Percentiles rank a stretch among this genome's conserved stretches.
phyloP scores from a whole-genome alignment of 495 filamentous ascomycete species.

The Margaritispora aquatica region DNA sequence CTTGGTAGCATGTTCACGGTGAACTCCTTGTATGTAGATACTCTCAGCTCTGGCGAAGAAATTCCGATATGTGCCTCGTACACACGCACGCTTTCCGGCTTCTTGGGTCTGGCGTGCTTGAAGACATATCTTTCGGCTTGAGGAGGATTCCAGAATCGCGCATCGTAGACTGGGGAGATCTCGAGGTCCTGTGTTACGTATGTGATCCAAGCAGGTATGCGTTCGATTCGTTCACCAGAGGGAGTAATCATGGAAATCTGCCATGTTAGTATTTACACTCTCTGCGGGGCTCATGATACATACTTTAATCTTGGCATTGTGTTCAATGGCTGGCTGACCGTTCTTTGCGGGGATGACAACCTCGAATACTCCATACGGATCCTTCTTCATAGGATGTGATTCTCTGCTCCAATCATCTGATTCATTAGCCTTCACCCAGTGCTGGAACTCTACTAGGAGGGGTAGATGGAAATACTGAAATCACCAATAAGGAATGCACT shows the following conservation, averaged over 20 bases:
- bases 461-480: constrained; percentile 59
- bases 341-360: constrained; percentile 68
- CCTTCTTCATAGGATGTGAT: constrained; percentile 78
- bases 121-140: constrained; percentile 67
- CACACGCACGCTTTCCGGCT: constrained; percentile 79
- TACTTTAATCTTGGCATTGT: constrained; percentile 94
- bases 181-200: constrained; percentile 88
- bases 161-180: constrained; percentile 87
- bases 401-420: constrained; percentile 82
- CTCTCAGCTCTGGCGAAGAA: constrained; percentile 80
- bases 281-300: constrained; percentile 8
- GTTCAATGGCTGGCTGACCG: constrained; percentile 74
- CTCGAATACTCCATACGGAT: constrained; percentile 83
- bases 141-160: constrained; percentile 94
- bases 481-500: constrained; percentile 88
- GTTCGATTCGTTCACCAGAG: constrained; percentile 72
- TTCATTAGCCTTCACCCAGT: neutral
- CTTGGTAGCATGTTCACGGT: constrained; percentile 85
- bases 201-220: constrained; percentile 93
- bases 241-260: constrained; percentile 84
- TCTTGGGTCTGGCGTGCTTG: constrained; percentile 75
- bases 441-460: constrained; percentile 2
- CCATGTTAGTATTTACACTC: constrained; percentile 21
- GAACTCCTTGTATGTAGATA: constrained; percentile 96
- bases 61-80: constrained; percentile 99